Evolutionary conservation across 805 yeast species (phyloP).

Genomic region (Candida odintsovae): DNA sequence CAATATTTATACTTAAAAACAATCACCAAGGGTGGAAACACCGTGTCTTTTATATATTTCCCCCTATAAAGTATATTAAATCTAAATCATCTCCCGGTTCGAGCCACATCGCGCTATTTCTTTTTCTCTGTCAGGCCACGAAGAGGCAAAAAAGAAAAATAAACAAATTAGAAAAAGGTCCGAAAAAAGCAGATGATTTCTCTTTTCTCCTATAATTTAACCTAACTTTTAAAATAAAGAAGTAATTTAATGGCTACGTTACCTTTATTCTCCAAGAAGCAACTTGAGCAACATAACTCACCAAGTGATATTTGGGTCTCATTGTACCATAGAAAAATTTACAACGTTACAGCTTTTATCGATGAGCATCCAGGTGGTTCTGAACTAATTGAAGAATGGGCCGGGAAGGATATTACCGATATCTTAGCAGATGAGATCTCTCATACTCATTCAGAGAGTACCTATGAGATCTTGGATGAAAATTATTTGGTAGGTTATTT

Average conservation of each 20-base stretch:
- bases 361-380: slow-evolving; percentile 75
- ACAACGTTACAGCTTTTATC: slow-evolving; percentile 63
- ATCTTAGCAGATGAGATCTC: slow-evolving; percentile 67
- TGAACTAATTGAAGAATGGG: slow-evolving; percentile 72
- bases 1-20: no score
- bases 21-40: no score
- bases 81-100: no score
- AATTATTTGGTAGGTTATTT: slow-evolving; percentile 73
- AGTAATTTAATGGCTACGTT: slow-evolving; percentile 31
- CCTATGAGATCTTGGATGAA: slow-evolving; percentile 82
- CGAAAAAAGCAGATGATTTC: neutral
- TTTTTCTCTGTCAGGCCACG: neutral
- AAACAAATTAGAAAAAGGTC: no score
- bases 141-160: neutral
- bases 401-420: slow-evolving; percentile 79
- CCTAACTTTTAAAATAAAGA: neutral
- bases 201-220: neutral
- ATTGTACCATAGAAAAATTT: slow-evolving; percentile 70
- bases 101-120: neutral
- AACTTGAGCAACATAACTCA: slow-evolving; percentile 48
- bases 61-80: no score
- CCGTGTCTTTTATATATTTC: no score
- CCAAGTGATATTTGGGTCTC: slow-evolving; percentile 72
- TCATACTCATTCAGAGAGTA: slow-evolving; percentile 79
- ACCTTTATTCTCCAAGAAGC: slow-evolving; percentile 54